Base-by-base conservation (phyloP, 2,329 filamentous ascomycete genomes). In the Phaeoacremonium minimum region DNA sequence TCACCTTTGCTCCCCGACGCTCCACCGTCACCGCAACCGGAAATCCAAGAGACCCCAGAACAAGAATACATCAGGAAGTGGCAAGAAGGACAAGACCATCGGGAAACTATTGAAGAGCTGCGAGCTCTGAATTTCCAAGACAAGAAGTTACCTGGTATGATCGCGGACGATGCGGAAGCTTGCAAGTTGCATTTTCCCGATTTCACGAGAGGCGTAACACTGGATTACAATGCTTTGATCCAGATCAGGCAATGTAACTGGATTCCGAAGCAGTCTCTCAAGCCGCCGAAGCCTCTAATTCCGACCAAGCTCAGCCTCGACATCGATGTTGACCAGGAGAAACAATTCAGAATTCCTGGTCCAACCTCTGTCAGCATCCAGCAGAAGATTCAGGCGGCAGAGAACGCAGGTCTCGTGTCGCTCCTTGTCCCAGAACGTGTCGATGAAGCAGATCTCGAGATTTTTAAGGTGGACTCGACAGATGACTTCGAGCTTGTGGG, bases 241-340 rank as follows among this genome's bases (percentile, higher is more conserved):
- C 87, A 87, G 4, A 81, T 85, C 6, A 89, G 90, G 57, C 81
- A 81, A 48, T 85, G 88, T 2, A 73, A 80, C 37, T 91, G 86
- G 60, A 74, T 85, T 43, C 83, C 85, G 38, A 93, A 95, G 60
- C 78, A 80, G 28, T 88, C 90, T 0, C 46, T 72, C 2, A 95
- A 89, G 60, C 82, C 81, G 28, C 87, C 89, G 1, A 93, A 90
- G 60, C 73, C 87, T 13, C 72, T 97, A 4, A 75, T 89, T 5
- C 88, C 89, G 0, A 90, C 85, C 15, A 98, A 98, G 60, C 73
- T 95, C 38, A 89, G 80, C 43, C 71, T 98, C 12, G 93, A 98
- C 43, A 68, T 97, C 20, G 85, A 87, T 4, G 74, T 78, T 32
- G 93, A 97, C 50, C 86, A 95, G 47, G 87, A 95, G 58, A 88